Conservation (phyloP, 768 basidiomycete species). For the Agaricus blazei region DNA sequence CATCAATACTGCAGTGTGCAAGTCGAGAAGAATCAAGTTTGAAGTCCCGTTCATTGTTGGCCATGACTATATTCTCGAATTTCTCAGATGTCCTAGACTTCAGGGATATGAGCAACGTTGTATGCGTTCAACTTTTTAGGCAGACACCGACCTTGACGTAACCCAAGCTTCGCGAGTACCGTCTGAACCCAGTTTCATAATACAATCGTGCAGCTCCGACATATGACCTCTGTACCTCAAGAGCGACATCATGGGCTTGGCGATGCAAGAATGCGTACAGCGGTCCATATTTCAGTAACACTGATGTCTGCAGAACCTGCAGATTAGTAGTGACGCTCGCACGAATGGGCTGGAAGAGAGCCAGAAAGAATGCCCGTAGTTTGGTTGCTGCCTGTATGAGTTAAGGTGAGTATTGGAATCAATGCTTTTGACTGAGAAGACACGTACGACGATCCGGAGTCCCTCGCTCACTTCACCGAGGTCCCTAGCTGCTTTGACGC, state of each 20-base stretch:
- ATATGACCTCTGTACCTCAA: conserved; percentile 87
- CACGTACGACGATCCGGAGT: conserved; percentile 76
- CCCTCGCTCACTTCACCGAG: conserved; percentile 82
- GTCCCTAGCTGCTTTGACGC: conserved; percentile 85
- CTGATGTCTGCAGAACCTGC: conserved; percentile 85
- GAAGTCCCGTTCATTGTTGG: conserved; percentile 36
- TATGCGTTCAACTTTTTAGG: background rate
- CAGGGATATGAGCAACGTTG: background rate
- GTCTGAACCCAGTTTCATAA: conserved; percentile 91
- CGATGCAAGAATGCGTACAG: conserved; percentile 84
- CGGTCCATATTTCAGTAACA: conserved; percentile 77
- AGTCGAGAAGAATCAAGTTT: conserved; percentile 53
- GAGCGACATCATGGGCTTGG: conserved; percentile 75
- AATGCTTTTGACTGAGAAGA: background rate
- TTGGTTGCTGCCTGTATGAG: conserved; percentile 76
- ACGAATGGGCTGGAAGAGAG: conserved; percentile 78
- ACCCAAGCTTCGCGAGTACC: conserved; percentile 80
- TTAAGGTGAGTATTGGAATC: background rate
- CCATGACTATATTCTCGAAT: conserved; percentile 54
- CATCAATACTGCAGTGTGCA: conserved; percentile 67
- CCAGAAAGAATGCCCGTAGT: conserved; percentile 80
- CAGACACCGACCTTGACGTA: conserved; percentile 58
- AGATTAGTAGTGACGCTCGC: conserved; percentile 86
- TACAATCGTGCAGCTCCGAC: conserved; percentile 79
- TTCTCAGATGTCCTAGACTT: conserved; percentile 70